Evolutionary conservation across 2,329 filamentous ascomycete species (phyloP), one percentile per base, ranked within the genome.

Genomic region (Aspergillus thermomutatus): DNA sequence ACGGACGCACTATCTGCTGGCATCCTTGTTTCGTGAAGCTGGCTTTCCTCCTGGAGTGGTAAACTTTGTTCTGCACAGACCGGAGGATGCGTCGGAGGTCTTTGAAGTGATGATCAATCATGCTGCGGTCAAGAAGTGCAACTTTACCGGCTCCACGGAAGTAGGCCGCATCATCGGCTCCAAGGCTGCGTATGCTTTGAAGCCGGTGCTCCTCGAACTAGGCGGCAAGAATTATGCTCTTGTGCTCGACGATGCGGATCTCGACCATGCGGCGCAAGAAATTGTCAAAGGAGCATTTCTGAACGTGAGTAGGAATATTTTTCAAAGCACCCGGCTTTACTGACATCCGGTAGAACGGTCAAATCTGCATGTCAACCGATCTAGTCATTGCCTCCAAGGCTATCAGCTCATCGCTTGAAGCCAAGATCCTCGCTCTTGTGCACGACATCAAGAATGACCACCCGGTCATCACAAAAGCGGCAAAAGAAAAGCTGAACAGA

Each of bases 281-380:
- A 65, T 66, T 40, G 58, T 64, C 2, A 62, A 62, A 28, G 72
- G 70, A 4, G 72, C 69, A 1, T 68, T 67, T 49, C 51, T 66
- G 31, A 63, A 70, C 45, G 66, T 68, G 55, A 64, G 66, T 63
- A 23, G 46, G 21, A 8, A 2, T n/a, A 14, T 7, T 0, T 27
- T 28, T n/a, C 9, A 21, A 11, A 3, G 11, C 25, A 3, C 11
- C 7, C 10, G 10, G 49, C 34, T 17, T 7, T 37, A 27, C 34
- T 27, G 41, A 34, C 23, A 7, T 28, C n/a, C 45, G 58, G 14
- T 68, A 75, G 64, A 67, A 70, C 1, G 90, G 90, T 0, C 90
- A 94, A 72, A 84, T 92, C 47, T 93, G 90, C 79, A 92, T 93
- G 89, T 80, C 81, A 19, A 92, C 89, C 0, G 89, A 92, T 73